phyloP scores from a whole-genome alignment of 352 stramenopile species.

The Phytophthora aleatoria region DNA sequence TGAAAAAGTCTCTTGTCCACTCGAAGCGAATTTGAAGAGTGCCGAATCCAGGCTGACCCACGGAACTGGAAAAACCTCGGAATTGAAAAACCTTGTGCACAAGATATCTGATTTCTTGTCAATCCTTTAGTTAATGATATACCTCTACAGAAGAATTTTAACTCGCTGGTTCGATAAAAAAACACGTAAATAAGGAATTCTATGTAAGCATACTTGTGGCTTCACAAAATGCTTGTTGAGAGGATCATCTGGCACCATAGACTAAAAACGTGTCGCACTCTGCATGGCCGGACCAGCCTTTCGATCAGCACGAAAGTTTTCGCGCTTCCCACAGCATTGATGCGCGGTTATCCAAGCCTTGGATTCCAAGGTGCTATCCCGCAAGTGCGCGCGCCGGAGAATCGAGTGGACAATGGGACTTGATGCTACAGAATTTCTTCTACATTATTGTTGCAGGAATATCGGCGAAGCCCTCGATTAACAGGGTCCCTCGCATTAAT shows the following conservation, averaged over 20 bases:
- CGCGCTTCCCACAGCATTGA: slow-evolving; percentile 1
- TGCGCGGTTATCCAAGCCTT: neutral
- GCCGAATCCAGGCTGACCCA: slow-evolving; percentile 13
- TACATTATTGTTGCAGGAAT: neutral
- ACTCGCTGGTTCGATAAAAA: neutral
- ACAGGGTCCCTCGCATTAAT: slow-evolving; percentile 18
- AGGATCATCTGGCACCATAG: neutral
- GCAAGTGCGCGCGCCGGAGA: neutral
- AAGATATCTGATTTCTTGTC: slow-evolving; percentile 7
- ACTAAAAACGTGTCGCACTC: slow-evolving; percentile 21
- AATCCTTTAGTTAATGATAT: neutral
- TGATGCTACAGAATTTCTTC: neutral
- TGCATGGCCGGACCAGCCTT: slow-evolving; percentile 11
- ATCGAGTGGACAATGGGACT: neutral
- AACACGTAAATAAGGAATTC: neutral
- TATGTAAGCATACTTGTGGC: neutral
- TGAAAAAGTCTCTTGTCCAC: slow-evolving; percentile 8
- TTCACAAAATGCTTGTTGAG: neutral
- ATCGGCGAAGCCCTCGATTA: neutral
- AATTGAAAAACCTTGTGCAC: slow-evolving; percentile 1
- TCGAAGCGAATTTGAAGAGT: slow-evolving; percentile 24
- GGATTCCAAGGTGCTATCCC: slow-evolving; percentile 2
- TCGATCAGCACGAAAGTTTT: slow-evolving; percentile 17
- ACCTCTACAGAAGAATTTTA: neutral
- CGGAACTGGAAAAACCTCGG: slow-evolving; percentile 17